Conservation (phyloP, 2,329 filamentous ascomycete genomes). For the Dryadomyces sulphureus region DNA sequence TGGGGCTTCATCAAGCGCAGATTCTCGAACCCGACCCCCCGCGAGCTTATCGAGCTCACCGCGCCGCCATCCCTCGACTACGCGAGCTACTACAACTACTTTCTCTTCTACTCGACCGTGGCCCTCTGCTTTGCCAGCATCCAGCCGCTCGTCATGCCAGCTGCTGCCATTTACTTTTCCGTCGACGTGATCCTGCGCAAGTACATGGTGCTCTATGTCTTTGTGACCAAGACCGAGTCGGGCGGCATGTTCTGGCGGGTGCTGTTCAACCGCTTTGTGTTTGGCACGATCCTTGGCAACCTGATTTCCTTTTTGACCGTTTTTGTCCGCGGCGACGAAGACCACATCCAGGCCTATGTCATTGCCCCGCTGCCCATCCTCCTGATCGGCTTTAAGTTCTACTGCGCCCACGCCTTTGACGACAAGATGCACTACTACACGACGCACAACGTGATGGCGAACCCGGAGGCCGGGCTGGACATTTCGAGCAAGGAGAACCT, state of each 20-base stretch:
- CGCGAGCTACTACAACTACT: constrained; percentile 95
- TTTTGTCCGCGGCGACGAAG: constrained; percentile 51
- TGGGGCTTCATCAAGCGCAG: constrained; percentile 74
- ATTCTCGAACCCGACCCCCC: constrained; percentile 74
- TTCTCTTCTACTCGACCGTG: constrained; percentile 85
- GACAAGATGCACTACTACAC: constrained; percentile 68
- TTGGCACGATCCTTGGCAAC: constrained; percentile 66
- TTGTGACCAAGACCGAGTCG: constrained; percentile 92
- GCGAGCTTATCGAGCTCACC: constrained; percentile 82
- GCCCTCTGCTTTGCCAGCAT: constrained; percentile 71
- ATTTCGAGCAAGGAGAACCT: constrained; percentile 33
- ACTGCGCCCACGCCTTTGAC: constrained; percentile 65
- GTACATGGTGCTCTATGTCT: constrained; percentile 86
- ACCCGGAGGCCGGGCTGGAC: constrained; percentile 27
- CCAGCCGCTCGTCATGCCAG: constrained; percentile 74
- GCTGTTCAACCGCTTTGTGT: constrained; percentile 83
- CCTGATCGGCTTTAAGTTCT: constrained; percentile 72
- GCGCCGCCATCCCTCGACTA: constrained; percentile 91
- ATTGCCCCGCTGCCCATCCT: constrained; percentile 65
- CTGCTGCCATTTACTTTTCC: constrained; percentile 77
- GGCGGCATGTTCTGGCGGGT: constrained; percentile 87
- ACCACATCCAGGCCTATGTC: constrained; percentile 46
- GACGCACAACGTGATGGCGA: constrained; percentile 39
- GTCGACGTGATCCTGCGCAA: constrained; percentile 88
- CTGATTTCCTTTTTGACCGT: constrained; percentile 63